A percentile compares a stretch with the other conserved stretches of the same genome.
Conservation (phyloP, 805 yeast species). For the Candida xyloterini region DNA sequence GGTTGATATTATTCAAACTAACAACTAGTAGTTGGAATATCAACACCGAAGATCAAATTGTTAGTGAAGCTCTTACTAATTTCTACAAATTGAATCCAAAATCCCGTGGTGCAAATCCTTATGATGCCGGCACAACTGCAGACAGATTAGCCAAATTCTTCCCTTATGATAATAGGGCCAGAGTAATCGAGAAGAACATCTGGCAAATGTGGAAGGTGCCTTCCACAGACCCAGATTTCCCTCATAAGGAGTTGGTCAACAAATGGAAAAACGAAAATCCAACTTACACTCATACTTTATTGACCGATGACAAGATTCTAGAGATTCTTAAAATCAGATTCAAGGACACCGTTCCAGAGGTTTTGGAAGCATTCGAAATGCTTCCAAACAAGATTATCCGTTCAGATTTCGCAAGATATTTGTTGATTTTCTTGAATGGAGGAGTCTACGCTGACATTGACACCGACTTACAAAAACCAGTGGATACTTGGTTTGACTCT, state of each 20-base stretch:
- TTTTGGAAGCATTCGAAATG: conserved; percentile 49
- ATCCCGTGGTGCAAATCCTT: conserved; percentile 34
- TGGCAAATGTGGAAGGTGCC: conserved; percentile 38
- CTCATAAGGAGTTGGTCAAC: conserved; percentile 30
- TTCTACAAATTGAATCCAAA: conserved; percentile 33
- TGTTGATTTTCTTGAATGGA: conserved; percentile 51
- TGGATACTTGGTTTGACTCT: conserved; percentile 59
- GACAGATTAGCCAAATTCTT: conserved; percentile 31
- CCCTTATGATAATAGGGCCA: conserved; percentile 34
- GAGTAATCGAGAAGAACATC: conserved; percentile 32
- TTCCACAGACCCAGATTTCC: conserved; percentile 34
- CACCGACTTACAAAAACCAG: conserved; percentile 53
- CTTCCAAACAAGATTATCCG: conserved; percentile 52
- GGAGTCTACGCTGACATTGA: conserved; percentile 64
- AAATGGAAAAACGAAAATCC: conserved; percentile 36
- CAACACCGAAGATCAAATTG: conserved; percentile 26
- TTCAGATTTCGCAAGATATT: conserved; percentile 57
- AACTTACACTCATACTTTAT: conserved; percentile 30
- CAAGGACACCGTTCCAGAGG: conserved; percentile 43
- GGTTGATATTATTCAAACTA: conserved; percentile 26
- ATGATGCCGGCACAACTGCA: conserved; percentile 31
- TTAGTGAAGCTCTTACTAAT: conserved; percentile 29
- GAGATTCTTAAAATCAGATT: conserved; percentile 28
- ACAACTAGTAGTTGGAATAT: conserved; percentile 26
- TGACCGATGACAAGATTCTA: conserved; percentile 33